Conservation (phyloP, 352 stramenopile species). For the Globisporangium paddicum region DNA sequence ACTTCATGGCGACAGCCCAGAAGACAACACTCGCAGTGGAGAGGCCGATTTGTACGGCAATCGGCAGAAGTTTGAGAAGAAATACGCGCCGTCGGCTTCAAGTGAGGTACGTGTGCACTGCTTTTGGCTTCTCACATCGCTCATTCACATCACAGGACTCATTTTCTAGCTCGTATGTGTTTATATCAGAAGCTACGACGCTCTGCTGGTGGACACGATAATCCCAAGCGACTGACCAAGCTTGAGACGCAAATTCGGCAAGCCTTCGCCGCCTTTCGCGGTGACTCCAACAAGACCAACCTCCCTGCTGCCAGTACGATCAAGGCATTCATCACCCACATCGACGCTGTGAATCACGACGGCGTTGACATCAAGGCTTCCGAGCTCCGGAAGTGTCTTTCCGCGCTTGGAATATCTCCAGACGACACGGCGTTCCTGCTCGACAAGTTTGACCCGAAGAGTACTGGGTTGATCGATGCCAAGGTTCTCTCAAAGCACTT, state of each 20-base stretch:
- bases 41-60: neutral
- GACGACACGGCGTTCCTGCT: constrained; percentile 29
- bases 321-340: constrained; percentile 20
- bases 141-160: neutral
- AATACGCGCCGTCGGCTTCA: neutral
- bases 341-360: constrained; percentile 7
- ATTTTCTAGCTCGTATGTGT: neutral
- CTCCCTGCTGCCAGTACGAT: constrained; percentile 27
- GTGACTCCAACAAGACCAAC: neutral
- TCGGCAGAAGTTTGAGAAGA: constrained; percentile 10
- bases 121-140: neutral
- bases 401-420: constrained; percentile 22
- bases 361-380: constrained; percentile 15
- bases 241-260: constrained; percentile 22
- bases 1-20: neutral
- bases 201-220: neutral
- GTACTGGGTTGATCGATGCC: constrained; percentile 14
- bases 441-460: constrained; percentile 19
- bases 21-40: neutral
- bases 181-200: neutral
- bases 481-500: constrained; percentile 21
- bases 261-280: constrained; percentile 20
- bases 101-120: constrained; percentile 5
- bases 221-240: constrained; percentile 14
- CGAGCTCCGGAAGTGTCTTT: constrained; percentile 34